phyloP scores from a whole-genome alignment of 192 early-diverging fungal species.

The Backusella australiensis region DNA sequence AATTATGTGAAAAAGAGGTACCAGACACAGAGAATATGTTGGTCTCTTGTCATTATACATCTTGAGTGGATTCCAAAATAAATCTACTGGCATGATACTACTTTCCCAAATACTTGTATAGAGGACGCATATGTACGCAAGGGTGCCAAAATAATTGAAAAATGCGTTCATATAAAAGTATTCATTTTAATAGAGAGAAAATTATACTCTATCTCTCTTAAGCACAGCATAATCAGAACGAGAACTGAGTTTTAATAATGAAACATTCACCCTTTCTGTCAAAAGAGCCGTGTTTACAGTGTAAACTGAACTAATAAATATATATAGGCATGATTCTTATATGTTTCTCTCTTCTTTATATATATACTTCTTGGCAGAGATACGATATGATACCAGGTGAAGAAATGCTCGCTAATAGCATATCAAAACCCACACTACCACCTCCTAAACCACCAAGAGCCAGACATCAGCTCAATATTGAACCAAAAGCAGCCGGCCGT shows the following conservation, averaged over 20 bases:
- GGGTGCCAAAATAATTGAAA: too few species aligned
- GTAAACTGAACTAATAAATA: background rate
- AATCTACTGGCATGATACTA: too few species aligned
- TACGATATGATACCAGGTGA: background rate
- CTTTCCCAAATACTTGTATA: too few species aligned
- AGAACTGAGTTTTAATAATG: background rate
- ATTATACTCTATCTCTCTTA: too few species aligned
- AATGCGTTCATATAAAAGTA: too few species aligned
- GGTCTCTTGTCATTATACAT: too few species aligned
- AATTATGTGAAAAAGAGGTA: background rate
- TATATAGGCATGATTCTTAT: background rate
- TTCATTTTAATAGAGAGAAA: too few species aligned
- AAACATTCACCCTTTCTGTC: background rate
- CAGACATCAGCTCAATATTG: background rate
- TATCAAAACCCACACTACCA: background rate
- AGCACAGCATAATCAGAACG: too few species aligned
- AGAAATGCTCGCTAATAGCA: background rate
- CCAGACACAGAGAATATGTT: too few species aligned
- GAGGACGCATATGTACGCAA: too few species aligned
- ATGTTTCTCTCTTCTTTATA: background rate
- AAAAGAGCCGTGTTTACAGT: background rate
- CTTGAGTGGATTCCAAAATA: too few species aligned
- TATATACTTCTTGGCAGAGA: background rate
- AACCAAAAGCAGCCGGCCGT: background rate
- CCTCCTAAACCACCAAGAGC: background rate